Evolutionary conservation across 352 stramenopile genomes (phyloP), one percentile per base, ranked within the genome.

Genomic region (Elongisporangium anandrum): DNA sequence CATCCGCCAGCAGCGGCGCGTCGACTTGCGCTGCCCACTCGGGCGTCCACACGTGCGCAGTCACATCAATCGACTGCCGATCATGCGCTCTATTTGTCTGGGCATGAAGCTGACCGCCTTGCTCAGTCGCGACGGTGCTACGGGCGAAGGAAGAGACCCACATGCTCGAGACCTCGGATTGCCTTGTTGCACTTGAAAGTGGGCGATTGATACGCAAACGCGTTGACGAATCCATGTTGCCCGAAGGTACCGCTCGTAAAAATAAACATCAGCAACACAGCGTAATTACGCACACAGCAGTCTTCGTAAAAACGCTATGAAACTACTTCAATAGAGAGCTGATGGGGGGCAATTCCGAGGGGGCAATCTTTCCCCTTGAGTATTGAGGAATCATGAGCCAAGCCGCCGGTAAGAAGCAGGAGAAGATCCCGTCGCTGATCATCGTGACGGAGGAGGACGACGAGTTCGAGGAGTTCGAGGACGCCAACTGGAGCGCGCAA

Each of bases 401-500:
- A 59, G 61, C 52, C 52, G 64, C 56, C 16, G 59, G 54, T 10
- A 61, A 56, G 47, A 55, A 57, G 41, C 61, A 49, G n/a, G 81
- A 89, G 77, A 92, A 92, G 63, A 57, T 67, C 24, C 77, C 80
- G 23, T 62, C 69, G 70, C 71, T 95, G 50, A 79, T 95, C 57
- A 68, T 93, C 54, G 78, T 95, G 59, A 90, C 85, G 20, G 86
- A 95, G 61, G 86, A 95, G 65, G 86, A 95, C 63, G 86, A 95
- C 62, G 86, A 94, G 73, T 95, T 95, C 54, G 86, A 95, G 72
- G 86, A 95, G 70, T 95, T 95, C 57, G 86, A 93, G 52, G 82
- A 94, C 52, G 78, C 77, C 19, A 73, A 90, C 60, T 95, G 86
- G 86, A 78, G 70, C 61, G 82, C 72, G 26, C 72, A 82, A 59